Evolutionary conservation across 257 asterid genomes (phyloP).

Genomic region (Scutellaria minor): DNA sequence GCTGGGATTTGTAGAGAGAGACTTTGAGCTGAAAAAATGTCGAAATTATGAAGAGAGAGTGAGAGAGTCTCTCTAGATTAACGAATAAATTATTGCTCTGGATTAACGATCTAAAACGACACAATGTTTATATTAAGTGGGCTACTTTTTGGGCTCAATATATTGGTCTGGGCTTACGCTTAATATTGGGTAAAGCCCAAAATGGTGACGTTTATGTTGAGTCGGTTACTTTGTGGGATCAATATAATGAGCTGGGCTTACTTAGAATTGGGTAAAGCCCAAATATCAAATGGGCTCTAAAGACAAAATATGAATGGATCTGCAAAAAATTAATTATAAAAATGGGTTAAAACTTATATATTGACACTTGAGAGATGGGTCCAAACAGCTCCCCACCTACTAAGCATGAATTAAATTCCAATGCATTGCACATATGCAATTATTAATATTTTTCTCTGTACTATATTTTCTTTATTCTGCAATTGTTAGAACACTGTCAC

Average conservation of each 20-base stretch:
- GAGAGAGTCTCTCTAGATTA: background rate
- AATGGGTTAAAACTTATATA: no score
- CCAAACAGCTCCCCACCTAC: slow-evolving; percentile 40
- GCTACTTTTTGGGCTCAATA: background rate
- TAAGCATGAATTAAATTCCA: slow-evolving; percentile 33
- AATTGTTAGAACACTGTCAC: slow-evolving; percentile 26
- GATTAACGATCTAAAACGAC: slow-evolving; percentile 15
- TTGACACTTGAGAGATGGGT: slow-evolving; percentile 27
- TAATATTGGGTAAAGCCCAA: background rate
- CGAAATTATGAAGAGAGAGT: background rate
- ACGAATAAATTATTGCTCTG: background rate
- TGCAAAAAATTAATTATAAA: no score
- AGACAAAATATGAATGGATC: no score
- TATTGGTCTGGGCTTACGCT: background rate
- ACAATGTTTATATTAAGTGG: background rate
- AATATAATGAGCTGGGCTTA: no score
- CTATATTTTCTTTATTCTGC: background rate
- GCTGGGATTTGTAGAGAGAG: background rate
- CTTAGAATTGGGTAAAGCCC: no score
- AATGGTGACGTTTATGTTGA: background rate
- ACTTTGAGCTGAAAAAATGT: background rate
- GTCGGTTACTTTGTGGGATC: no score
- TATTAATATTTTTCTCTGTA: slow-evolving; percentile 3
- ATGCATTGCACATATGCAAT: background rate
- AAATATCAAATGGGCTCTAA: no score